Percentiles rank a stretch among this genome's conserved stretches.
Evolutionary conservation across 208 protist genomes (phyloP).

Genomic region (Lotmaria passim): DNA sequence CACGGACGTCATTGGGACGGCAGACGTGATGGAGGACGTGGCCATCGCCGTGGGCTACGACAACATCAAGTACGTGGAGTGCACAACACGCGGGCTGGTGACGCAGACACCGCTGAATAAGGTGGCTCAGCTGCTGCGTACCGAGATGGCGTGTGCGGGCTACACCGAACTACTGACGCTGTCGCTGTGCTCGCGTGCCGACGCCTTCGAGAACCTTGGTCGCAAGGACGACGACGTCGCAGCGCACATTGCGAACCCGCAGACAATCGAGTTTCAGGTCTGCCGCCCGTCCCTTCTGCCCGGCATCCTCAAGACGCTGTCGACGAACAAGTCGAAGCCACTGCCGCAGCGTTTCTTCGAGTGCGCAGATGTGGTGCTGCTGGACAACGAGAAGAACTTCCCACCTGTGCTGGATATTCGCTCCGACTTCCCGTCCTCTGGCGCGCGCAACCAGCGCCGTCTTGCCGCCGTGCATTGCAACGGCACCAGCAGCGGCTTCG

Average conservation of each 20-base stretch:
- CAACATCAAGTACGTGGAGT: constrained; percentile 91
- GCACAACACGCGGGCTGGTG: constrained; percentile 81
- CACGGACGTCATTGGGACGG: constrained; percentile 96
- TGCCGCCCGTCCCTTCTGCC: constrained; percentile 94
- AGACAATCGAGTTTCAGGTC: constrained; percentile 96
- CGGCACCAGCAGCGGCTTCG: constrained; percentile 74
- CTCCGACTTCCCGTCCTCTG: constrained; percentile 66
- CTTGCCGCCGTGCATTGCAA: constrained; percentile 89
- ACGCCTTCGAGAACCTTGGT: constrained; percentile 89
- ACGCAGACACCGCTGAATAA: constrained; percentile 94
- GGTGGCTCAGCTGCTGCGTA: constrained; percentile 91
- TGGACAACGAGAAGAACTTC: constrained; percentile 89
- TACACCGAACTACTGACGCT: constrained; percentile 97
- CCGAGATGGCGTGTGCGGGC: constrained; percentile 93
- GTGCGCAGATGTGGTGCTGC: constrained; percentile 95
- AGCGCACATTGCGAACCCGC: constrained; percentile 93
- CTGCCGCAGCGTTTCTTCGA: constrained; percentile 98
- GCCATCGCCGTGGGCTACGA: constrained; percentile 98
- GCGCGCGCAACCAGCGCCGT: constrained; percentile 90
- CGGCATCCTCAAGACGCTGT: constrained; percentile 96
- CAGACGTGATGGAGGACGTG: constrained; percentile 99
- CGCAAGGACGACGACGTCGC: constrained; percentile 77
- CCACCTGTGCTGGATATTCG: constrained; percentile 72
- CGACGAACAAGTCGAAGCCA: constrained; percentile 88
- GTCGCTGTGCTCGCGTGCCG: constrained; percentile 91